phyloP scores from a whole-genome alignment of 2,329 filamentous ascomycete genomes.

The Alternaria ventricosa region DNA sequence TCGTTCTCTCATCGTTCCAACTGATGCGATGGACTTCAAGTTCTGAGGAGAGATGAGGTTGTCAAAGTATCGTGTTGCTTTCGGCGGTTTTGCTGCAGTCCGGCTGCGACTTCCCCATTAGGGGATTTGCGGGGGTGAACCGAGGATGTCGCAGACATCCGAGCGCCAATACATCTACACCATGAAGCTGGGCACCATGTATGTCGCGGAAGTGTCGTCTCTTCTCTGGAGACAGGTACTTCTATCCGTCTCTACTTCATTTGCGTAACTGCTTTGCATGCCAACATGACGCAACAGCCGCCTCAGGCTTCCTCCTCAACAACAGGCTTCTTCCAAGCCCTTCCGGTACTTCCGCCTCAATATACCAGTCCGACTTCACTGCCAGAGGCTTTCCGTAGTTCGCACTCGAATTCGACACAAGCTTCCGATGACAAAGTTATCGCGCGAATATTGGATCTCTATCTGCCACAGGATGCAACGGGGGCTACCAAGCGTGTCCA shows the following conservation, averaged over 20 bases:
- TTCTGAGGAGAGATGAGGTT: neutral
- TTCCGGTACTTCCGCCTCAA: slow-evolving; percentile 34
- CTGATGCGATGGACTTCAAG: neutral
- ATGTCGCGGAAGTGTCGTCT: neutral
- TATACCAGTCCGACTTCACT: slow-evolving; percentile 20
- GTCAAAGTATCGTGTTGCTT: neutral
- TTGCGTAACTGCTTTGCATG: neutral
- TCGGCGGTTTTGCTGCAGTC: neutral
- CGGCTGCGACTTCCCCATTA: neutral
- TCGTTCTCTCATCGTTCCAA: neutral
- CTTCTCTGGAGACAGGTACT: neutral
- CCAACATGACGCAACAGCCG: slow-evolving; percentile 29
- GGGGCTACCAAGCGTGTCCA: slow-evolving; percentile 25
- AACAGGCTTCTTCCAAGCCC: slow-evolving; percentile 40
- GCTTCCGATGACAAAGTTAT: slow-evolving; percentile 31
- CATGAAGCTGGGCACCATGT: neutral
- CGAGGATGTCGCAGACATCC: neutral
- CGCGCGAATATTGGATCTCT: slow-evolving; percentile 32
- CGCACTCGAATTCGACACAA: neutral
- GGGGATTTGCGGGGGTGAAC: neutral
- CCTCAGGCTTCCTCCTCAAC: slow-evolving; percentile 33
- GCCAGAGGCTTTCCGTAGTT: neutral
- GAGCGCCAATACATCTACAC: neutral
- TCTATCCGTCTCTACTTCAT: neutral
- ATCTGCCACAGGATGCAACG: slow-evolving; percentile 20